These are phyloP conservation scores for Cryptococcus sp. DNA, from an alignment of 1,284 basidiomycete species.

Conservation along the genomic window DNA sequence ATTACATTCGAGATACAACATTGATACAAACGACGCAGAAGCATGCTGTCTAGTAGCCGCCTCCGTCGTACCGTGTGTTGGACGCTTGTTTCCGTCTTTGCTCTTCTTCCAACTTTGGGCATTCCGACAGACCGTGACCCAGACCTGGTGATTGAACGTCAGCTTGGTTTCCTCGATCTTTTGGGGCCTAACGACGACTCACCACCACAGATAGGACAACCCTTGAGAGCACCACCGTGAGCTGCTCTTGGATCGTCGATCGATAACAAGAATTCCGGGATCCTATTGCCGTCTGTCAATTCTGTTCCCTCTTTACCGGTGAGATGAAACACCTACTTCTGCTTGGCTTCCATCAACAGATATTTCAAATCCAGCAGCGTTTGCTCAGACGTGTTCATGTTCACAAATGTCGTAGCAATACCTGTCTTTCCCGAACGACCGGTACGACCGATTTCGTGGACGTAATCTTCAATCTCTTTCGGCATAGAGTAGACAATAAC, in stretches of 20 bases:
- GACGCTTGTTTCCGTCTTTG: constrained; percentile 66
- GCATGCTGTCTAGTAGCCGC: constrained; percentile 57
- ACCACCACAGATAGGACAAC: constrained; percentile 97
- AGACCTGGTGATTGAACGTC: constrained; percentile 62
- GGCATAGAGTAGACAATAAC: constrained; percentile 83
- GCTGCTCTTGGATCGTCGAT: constrained; percentile 88
- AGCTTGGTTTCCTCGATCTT: neutral
- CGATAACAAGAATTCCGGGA: constrained; percentile 89
- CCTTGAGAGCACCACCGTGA: constrained; percentile 73
- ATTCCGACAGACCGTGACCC: constrained; percentile 89
- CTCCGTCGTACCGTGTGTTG: constrained; percentile 59
- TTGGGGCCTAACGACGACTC: constrained; percentile 26
- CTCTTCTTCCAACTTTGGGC: constrained; percentile 93
- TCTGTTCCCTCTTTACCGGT: neutral
- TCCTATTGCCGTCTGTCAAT: constrained; percentile 58
- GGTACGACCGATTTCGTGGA: constrained; percentile 98
- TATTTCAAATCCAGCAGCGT: constrained; percentile 97
- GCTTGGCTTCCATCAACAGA: constrained; percentile 93
- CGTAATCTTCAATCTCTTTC: constrained; percentile 93
- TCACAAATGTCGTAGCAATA: constrained; percentile 99
- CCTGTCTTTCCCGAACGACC: constrained; percentile 97
- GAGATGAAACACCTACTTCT: constrained; percentile 65
- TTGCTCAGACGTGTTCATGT: constrained; percentile 94
- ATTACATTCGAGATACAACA: constrained; percentile 1
- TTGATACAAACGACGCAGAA: neutral